Base-by-base conservation (phyloP, 352 stramenopile genomes). In the Phytophthora sansomeana region DNA sequence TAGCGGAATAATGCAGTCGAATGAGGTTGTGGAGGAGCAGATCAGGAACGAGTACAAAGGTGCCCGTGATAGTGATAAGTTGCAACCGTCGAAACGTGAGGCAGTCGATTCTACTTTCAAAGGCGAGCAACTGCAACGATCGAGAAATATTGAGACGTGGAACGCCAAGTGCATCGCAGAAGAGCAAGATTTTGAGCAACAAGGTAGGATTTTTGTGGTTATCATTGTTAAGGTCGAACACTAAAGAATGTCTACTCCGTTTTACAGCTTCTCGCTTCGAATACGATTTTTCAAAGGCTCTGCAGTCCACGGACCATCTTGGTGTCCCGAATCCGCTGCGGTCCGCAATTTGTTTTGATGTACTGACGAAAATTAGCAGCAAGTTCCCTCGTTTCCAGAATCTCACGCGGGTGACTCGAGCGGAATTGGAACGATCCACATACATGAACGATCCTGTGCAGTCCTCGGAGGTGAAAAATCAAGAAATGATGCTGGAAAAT, bases 341-440 rank as follows among this genome's bases (percentile, higher is more conserved):
- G 13, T 88, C 81, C 0, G 80, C 80, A 8, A 72, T 91, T 14
- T 85, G 77, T 32, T 81, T 89, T 30, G 77, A 90, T 43, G 68
- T 90, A 1, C 46, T 91, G 8, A 17, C 33, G 16, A 77, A 78
- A 42, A 28, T 90, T 16, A 80, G 67, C 36, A 56, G 28, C 28
- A 87, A 85, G 60, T 87, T 86, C 33, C 44, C 41, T 3, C 80
- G 81, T 26, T 90, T 89, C 39, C 44, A 83, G n/a, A 65, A 58
- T 13, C 38, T 92, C 17, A 71, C 85, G 35, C 29, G 11, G 5
- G 52, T 74, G 9, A 67, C 82, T 5, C 56, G 68, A 6, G 42
- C 32, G 1, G 81, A 92, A 56, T 56, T 83, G 39, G 67, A 80
- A 39, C 24, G 49, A 24, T 71, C 78, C 1, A 73, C 82, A 11